phyloP scores from a whole-genome alignment of 2,329 filamentous ascomycete genomes.

The Venturia nashicola region DNA sequence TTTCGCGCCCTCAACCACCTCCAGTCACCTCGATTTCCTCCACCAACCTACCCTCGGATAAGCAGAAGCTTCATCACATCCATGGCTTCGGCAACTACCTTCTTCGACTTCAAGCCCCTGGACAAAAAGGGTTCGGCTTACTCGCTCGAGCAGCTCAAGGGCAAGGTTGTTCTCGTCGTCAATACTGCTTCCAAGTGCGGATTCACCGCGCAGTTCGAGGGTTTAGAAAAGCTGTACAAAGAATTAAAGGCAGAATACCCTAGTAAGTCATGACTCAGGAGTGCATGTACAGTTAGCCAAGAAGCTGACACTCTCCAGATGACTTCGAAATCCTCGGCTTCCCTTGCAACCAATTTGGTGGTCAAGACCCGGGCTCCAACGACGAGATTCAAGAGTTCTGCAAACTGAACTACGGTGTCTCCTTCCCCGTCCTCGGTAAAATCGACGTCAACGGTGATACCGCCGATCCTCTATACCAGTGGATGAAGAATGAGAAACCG shows the following conservation, averaged over 20 bases:
- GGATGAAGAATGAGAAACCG: slow-evolving; percentile 57
- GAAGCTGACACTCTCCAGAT: slow-evolving; percentile 25
- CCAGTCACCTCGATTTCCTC: neutral
- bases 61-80: slow-evolving; percentile 13
- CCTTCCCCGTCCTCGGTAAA: slow-evolving; percentile 85
- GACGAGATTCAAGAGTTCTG: slow-evolving; percentile 58
- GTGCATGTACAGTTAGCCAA: neutral
- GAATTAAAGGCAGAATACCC: slow-evolving; percentile 17
- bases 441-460: slow-evolving; percentile 83
- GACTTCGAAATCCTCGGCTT: slow-evolving; percentile 86
- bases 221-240: slow-evolving; percentile 86
- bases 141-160: slow-evolving; percentile 59
- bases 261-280: slow-evolving; percentile 14
- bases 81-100: slow-evolving; percentile 58
- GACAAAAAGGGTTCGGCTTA: slow-evolving; percentile 68
- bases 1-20: neutral
- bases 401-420: slow-evolving; percentile 87
- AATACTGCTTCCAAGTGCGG: slow-evolving; percentile 99
- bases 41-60: neutral
- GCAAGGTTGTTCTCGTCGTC: slow-evolving; percentile 90
- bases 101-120: slow-evolving; percentile 77
- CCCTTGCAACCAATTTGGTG: slow-evolving; percentile 95
- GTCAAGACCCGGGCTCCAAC: slow-evolving; percentile 71
- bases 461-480: slow-evolving; percentile 69
- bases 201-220: slow-evolving; percentile 91